Base-by-base conservation (phyloP, 75 land plant species). In the Cryptomeria japonica region DNA sequence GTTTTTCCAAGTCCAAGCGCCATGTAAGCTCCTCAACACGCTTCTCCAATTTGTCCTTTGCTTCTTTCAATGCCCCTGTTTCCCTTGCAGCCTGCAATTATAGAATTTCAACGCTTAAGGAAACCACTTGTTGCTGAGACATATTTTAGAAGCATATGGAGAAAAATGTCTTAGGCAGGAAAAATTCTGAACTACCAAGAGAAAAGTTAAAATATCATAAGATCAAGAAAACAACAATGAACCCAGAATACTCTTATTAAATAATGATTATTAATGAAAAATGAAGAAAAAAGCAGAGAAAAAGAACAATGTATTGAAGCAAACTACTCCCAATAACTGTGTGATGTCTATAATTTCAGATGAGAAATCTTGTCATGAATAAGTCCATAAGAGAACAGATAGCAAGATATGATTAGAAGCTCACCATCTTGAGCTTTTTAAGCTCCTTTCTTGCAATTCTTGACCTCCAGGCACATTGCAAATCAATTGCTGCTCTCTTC, bases 1-100 rank as follows among this genome's bases (percentile, higher is more conserved):
- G 94, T 86, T 97, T 97, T 89, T 97, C 99, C 75, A 97, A 86
- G 34, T 97, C 96, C 55, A 97, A 86, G 80, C 98, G 91, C 99
- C 95, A 96, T 86, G 98, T 94, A 22, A 97, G 94, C 92, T 97
- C 99, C 86, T 97, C 98, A 87, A 97, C 97, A 31, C 96, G 93
- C 89, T 97, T 97, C 90, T 97, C 99, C 64, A 97, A 87, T 90
- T 95, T 97, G 89, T 97, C 97, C 87, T 97, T 97, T 6, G 98
- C 98, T 90, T 95, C 99, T 88, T 93, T 97, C 16, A 97, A 93
- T 72, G 99, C 99, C 42, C 99, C 99, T 14, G 99, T 94, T 85
- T 97, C 99, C 87, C 95, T 94, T 83, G 99, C 96, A 90, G 97
- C 99, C 99, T 97, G 87, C 72, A 87, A 37, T 34, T 36, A 70